Percentiles rank a stretch among this genome's conserved stretches.
Evolutionary conservation across 2,329 filamentous ascomycete genomes (phyloP).

Genomic region (Aspergillus unguis): DNA sequence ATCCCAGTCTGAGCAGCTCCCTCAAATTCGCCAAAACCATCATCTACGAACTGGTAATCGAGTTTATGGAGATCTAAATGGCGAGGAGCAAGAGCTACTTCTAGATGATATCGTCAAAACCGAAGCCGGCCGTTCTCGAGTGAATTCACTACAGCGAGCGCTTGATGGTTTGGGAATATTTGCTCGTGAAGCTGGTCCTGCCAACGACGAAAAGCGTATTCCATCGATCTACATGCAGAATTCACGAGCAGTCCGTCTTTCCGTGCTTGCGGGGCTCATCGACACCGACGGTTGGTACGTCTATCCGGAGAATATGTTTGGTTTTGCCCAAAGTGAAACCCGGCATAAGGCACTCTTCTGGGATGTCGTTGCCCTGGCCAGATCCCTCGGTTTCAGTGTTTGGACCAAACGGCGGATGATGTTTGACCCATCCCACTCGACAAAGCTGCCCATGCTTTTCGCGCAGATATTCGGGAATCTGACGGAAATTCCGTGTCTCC

Average conservation of each 20-base stretch:
- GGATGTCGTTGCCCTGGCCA: background rate
- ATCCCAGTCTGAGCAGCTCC: background rate
- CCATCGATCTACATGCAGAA: background rate
- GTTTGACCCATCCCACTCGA: background rate
- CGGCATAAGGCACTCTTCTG: background rate
- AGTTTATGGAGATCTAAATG: slow-evolving; percentile 1
- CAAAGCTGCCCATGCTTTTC: background rate
- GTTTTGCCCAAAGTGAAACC: background rate
- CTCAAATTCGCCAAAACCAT: background rate
- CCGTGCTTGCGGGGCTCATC: background rate
- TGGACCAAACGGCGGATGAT: background rate
- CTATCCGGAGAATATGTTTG: background rate
- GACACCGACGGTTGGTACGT: slow-evolving; percentile 2
- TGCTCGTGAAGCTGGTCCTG: background rate
- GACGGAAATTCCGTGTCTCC: background rate
- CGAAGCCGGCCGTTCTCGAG: background rate
- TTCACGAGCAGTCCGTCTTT: background rate
- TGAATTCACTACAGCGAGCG: background rate
- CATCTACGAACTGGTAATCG: background rate
- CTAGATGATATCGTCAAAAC: background rate
- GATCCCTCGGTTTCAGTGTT: background rate
- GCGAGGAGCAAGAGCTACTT: slow-evolving; percentile 1
- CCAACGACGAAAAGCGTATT: background rate
- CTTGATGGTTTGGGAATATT: background rate
- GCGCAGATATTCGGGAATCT: background rate